phyloP scores from a whole-genome alignment of 306 rosid species.

The Gastrolobium villosum region DNA sequence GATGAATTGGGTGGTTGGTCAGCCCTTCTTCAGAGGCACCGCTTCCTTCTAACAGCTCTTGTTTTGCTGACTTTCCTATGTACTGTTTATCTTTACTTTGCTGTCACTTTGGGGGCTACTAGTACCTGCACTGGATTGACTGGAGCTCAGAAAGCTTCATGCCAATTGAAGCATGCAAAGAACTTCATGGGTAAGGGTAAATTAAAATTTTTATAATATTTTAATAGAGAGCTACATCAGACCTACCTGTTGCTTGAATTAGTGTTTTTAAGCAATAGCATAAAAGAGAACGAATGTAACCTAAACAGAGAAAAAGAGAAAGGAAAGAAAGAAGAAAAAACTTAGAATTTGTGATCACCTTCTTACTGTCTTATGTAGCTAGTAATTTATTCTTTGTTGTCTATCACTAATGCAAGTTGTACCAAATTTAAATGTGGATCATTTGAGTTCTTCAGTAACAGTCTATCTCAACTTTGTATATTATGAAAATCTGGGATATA shows the following conservation, averaged over 20 bases:
- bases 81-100: slow-evolving; percentile 72
- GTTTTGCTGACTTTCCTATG: slow-evolving; percentile 65
- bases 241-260: neutral
- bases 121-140: slow-evolving; percentile 61
- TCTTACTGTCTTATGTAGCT: neutral
- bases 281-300: neutral
- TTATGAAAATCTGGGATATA: neutral
- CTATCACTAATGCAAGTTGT: neutral
- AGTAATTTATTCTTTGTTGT: slow-evolving; percentile 4
- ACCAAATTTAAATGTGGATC: neutral
- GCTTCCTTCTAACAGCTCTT: slow-evolving; percentile 69
- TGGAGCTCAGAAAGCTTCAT: slow-evolving; percentile 56
- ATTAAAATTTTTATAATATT: slow-evolving; percentile 57
- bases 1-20: slow-evolving; percentile 72
- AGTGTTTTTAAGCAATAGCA: neutral
- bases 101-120: slow-evolving; percentile 65
- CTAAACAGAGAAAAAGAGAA: neutral
- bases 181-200: slow-evolving; percentile 56
- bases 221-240: neutral
- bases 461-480: neutral
- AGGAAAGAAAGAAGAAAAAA: neutral
- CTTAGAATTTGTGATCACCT: neutral
- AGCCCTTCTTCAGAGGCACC: slow-evolving; percentile 62
- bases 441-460: neutral
- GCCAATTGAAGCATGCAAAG: slow-evolving; percentile 65